phyloP scores from a whole-genome alignment of 2,329 filamentous ascomycete genomes.

The Pseudocercospora cruenta region DNA sequence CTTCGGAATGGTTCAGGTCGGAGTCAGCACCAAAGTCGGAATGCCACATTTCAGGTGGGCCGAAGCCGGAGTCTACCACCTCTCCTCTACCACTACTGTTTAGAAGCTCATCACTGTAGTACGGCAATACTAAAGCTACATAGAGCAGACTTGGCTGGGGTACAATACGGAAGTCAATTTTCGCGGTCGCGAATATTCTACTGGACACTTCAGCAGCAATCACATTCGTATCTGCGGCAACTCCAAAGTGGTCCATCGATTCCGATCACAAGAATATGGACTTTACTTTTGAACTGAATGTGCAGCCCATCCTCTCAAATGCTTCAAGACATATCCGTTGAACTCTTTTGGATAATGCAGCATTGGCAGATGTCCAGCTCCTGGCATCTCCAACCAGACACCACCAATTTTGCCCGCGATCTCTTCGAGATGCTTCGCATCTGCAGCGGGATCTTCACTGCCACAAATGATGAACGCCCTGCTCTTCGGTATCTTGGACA shows the following conservation, averaged over 20 bases:
- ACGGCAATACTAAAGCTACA: too few relatives aligned
- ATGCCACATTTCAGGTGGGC: neutral
- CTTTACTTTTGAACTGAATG: neutral
- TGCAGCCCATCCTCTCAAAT: conserved; percentile 17
- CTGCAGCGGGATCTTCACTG: conserved; percentile 30
- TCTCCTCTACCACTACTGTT: neutral
- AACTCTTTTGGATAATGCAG: conserved; percentile 35
- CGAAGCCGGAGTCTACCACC: neutral
- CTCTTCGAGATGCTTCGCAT: conserved; percentile 26
- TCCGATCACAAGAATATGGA: neutral
- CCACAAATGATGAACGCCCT: conserved; percentile 31
- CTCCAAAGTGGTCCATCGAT: neutral
- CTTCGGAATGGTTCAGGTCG: neutral
- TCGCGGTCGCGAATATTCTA: neutral
- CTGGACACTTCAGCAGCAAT: neutral
- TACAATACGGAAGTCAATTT: too few relatives aligned
- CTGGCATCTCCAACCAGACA: conserved; percentile 30
- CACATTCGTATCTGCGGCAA: neutral
- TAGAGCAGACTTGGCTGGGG: too few relatives aligned
- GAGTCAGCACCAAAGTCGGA: neutral
- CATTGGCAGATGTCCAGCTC: conserved; percentile 36
- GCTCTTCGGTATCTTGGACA: conserved; percentile 20
- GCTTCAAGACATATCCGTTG: conserved; percentile 28
- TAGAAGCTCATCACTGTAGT: too few relatives aligned
- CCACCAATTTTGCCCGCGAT: conserved; percentile 26